These are phyloP conservation scores for Kalmanozyma brasiliensis DNA, from an alignment of 1,284 basidiomycete species.

Conservation along the genomic window DNA sequence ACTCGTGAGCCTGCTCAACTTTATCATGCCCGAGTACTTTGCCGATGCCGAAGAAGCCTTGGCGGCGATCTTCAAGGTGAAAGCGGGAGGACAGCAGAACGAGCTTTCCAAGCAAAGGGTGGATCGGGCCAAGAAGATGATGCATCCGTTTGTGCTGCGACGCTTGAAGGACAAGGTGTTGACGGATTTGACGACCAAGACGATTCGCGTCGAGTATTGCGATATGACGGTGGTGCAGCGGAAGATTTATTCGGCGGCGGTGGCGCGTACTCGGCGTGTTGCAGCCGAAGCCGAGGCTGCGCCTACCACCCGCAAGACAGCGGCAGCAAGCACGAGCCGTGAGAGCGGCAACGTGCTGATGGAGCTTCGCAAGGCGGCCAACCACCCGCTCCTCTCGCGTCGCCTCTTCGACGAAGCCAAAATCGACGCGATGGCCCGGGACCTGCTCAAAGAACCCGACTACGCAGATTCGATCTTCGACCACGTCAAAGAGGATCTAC, in stretches of 20 bases:
- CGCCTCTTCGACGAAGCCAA: conserved; percentile 81
- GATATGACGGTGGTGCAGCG: conserved; percentile 86
- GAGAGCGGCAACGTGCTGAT: conserved; percentile 80
- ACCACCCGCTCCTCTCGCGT: conserved; percentile 95
- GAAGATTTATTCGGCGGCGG: conserved; percentile 84
- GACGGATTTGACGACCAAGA: conserved; percentile 89
- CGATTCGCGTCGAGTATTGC: conserved; percentile 91
- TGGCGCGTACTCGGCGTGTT: conserved; percentile 75
- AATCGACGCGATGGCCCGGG: conserved; percentile 80
- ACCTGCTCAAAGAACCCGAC: conserved; percentile 88
- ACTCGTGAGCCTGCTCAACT: conserved; percentile 91
- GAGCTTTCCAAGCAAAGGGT: conserved; percentile 89
- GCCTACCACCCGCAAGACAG: conserved; percentile 13
- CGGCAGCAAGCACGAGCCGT: conserved; percentile 27
- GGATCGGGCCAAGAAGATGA: conserved; percentile 96
- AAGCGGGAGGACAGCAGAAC: conserved; percentile 84
- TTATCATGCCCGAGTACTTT: conserved; percentile 93
- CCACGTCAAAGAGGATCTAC: conserved; percentile 65
- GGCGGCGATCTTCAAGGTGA: conserved; percentile 95
- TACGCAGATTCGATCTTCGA: conserved; percentile 62
- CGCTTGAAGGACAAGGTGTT: conserved; percentile 89
- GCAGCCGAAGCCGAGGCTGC: conserved; percentile 73
- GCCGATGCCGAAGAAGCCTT: conserved; percentile 79
- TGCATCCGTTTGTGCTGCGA: conserved; percentile 96
- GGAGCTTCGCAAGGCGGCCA: conserved; percentile 94